A percentile compares a stretch with the other conserved stretches of the same genome.
phyloP scores from a whole-genome alignment of 192 early-diverging fungal genomes.

The Podila clonocystis region DNA sequence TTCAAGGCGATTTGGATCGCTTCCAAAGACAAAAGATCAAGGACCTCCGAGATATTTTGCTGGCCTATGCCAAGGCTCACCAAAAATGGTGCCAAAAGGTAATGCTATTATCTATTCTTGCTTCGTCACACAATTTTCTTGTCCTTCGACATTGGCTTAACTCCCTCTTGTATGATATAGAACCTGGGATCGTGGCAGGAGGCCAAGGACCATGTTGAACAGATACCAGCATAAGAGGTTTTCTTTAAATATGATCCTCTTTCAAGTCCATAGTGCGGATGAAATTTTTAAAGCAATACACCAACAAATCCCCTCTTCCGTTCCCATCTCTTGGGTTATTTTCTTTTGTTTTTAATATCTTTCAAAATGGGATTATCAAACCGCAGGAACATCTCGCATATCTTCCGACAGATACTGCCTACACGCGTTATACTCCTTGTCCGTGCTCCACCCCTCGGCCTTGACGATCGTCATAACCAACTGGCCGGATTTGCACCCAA shows the following conservation, averaged over 20 bases:
- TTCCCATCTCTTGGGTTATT: background rate
- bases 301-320: too few species aligned
- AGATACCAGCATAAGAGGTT: slow-evolving; percentile 49
- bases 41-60: slow-evolving; percentile 84
- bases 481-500: slow-evolving; percentile 35
- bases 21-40: slow-evolving; percentile 94
- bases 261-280: too few species aligned
- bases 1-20: slow-evolving; percentile 90
- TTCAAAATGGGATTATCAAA: background rate
- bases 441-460: slow-evolving; percentile 46
- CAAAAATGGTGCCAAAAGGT: slow-evolving; percentile 79
- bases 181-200: slow-evolving; percentile 67
- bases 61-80: slow-evolving; percentile 78
- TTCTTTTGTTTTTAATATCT: slow-evolving; percentile 8
- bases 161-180: slow-evolving; percentile 21
- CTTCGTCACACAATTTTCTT: too few species aligned
- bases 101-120: background rate
- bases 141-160: too few species aligned
- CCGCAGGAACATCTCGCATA: slow-evolving; percentile 4
- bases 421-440: slow-evolving; percentile 48
- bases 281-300: too few species aligned
- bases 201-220: slow-evolving; percentile 57
- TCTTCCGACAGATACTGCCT: slow-evolving; percentile 25
- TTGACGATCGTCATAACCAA: slow-evolving; percentile 50
- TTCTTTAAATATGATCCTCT: too few species aligned